Conservation (phyloP, 108 stramenopile species). For the Cyclotella baltica region DNA sequence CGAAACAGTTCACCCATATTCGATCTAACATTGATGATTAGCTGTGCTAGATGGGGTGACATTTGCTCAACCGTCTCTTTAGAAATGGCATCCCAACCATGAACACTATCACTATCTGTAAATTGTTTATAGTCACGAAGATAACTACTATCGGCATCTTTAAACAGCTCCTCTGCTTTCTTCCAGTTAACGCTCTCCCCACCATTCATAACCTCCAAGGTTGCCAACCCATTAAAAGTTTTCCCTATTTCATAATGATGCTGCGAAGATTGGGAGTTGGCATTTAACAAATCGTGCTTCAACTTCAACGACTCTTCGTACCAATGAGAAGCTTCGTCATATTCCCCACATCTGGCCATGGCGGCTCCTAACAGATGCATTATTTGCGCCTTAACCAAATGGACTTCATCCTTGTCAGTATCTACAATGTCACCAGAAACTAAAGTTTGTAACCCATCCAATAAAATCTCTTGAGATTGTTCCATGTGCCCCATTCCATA, state of each 20-base stretch:
- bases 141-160: constrained; percentile 41
- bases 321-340: constrained; percentile 43
- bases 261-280: neutral
- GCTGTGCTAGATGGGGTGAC: constrained; percentile 38
- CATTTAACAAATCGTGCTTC: constrained; percentile 22
- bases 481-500: constrained; percentile 47
- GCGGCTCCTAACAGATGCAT: constrained; percentile 45
- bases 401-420: neutral
- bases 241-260: constrained; percentile 40
- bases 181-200: constrained; percentile 29
- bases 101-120: neutral
- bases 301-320: constrained; percentile 39
- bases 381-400: constrained; percentile 15
- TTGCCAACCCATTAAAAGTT: constrained; percentile 49
- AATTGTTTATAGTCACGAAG: constrained; percentile 19
- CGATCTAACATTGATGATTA: constrained; percentile 42
- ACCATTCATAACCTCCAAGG: constrained; percentile 36
- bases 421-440: constrained; percentile 2
- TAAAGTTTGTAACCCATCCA: constrained; percentile 25
- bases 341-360: constrained; percentile 48
- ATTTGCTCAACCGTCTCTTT: constrained; percentile 17
- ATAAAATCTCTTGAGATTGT: constrained; percentile 29
- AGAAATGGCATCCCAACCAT: neutral
- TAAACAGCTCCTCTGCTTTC: constrained; percentile 40
- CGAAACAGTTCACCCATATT: constrained; percentile 47